Base-by-base conservation (phyloP, 441 rosid species). In the Syzygium syzygioides region DNA sequence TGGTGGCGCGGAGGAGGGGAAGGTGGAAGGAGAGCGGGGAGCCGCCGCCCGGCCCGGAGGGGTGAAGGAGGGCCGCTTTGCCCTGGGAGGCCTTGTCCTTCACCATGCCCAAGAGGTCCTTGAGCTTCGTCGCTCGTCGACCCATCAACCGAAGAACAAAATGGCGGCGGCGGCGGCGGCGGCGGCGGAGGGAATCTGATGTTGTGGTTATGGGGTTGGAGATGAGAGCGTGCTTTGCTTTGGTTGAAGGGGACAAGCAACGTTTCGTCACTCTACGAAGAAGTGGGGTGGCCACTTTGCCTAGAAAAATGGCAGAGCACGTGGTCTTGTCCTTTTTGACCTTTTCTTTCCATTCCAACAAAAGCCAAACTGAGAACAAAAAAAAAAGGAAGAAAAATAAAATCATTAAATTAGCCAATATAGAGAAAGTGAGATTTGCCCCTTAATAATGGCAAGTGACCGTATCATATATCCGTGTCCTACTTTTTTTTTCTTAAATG, bases 31-130 rank as follows among this genome's bases (percentile, higher is more conserved):
- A 90, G 13, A 87, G 37, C 10, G 87, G 30, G 15, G 18, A 13
- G 84, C 84, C 84, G 30, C n/a, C 84, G 11, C 53, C 84, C 62
- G 91, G 86, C 86, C 91, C 93, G 90, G 94, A 93, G 18, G 89
- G 90, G 87, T 93, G 93, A 85, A 91, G 57, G 52, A 96, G 89
- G 86, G 97, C 96, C 57, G 97, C 99, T 90, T 92, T 97, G 94
- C 97, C 91, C 90, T 94, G 98, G 19, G 98, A 95, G 23, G 94
- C 97, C 89, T 92, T 96, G 94, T 97, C 98, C 91, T 96, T 96
- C 90, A 97, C 89, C 50, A 85, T 89, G 34, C 97, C 96, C 15
- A 96, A 68, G 10, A 97, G 89, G 88, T 93, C 96, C 88, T 92
- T 86, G 4, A 95, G 93, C 89, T 91, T 92, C 79, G 95, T 86